Conservation (phyloP, 352 stramenopile species). For the Phytophthora melonis region DNA sequence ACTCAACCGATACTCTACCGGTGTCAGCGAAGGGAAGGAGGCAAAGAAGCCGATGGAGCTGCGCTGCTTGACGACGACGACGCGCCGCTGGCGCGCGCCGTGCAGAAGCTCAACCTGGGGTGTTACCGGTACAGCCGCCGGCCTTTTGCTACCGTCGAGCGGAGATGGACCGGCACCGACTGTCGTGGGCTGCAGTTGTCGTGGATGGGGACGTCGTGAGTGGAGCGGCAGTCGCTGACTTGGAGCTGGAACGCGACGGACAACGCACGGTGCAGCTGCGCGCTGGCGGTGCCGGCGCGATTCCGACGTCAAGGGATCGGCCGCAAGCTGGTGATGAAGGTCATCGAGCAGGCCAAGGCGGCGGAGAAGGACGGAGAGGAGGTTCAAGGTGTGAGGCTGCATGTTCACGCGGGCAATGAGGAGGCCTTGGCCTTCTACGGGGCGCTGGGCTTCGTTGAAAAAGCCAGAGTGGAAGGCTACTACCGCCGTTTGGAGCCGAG, state of each 20-base stretch:
- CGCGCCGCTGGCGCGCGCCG: constrained; percentile 50
- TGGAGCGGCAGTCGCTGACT: constrained; percentile 52
- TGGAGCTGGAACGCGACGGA: constrained; percentile 44
- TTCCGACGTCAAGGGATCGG: constrained; percentile 47
- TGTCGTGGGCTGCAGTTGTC: constrained; percentile 57
- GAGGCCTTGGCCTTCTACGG: background rate
- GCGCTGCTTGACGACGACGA: constrained; percentile 53
- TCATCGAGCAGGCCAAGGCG: constrained; percentile 1
- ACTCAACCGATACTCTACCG: constrained; percentile 17
- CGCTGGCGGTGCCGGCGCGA: constrained; percentile 38
- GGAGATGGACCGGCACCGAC: constrained; percentile 44
- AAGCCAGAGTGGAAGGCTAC: background rate
- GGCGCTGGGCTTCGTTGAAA: constrained; percentile 42
- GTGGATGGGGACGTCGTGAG: constrained; percentile 18
- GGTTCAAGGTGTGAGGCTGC: constrained; percentile 6
- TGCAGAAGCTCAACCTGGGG: constrained; percentile 74
- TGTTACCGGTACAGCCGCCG: constrained; percentile 72
- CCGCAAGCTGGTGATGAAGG: constrained; percentile 36
- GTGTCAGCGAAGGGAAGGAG: background rate
- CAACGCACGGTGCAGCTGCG: constrained; percentile 48
- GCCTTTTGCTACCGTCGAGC: constrained; percentile 73
- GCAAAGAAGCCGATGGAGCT: constrained; percentile 39
- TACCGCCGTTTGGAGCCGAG: constrained; percentile 38
- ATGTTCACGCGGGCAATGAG: constrained; percentile 71
- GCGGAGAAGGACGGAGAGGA: background rate